These are phyloP conservation scores for Firmiana major DNA, from an alignment of 345 rosid genomes.

Conservation along the genomic window DNA sequence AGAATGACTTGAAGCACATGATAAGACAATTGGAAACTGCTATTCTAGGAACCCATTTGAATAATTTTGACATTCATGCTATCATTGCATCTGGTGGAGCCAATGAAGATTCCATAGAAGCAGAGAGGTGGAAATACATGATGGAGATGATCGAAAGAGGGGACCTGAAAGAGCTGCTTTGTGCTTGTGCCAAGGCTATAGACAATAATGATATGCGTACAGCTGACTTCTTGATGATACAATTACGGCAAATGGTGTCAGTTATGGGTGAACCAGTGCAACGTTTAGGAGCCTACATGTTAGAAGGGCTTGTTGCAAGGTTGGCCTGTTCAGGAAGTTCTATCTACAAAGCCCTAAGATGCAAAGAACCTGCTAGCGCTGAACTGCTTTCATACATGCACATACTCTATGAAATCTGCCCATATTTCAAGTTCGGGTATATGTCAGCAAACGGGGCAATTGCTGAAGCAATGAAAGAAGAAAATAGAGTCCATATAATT, in stretches of 20 bases:
- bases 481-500: constrained; percentile 67
- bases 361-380: constrained; percentile 78
- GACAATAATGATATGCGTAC: constrained; percentile 46
- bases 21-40: constrained; percentile 69
- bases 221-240: constrained; percentile 59
- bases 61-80: constrained; percentile 23
- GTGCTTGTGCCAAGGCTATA: constrained; percentile 73
- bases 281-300: constrained; percentile 84
- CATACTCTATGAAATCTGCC: constrained; percentile 79
- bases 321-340: constrained; percentile 78
- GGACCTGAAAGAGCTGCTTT: constrained; percentile 69
- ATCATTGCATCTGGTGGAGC: constrained; percentile 15
- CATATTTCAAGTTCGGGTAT: constrained; percentile 92
- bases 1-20: constrained; percentile 48
- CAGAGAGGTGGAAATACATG: constrained; percentile 36
- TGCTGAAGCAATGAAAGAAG: constrained; percentile 85
- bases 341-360: constrained; percentile 74
- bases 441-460: constrained; percentile 96
- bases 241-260: constrained; percentile 71
- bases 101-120: constrained; percentile 28
- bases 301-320: constrained; percentile 86
- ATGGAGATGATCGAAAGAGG: constrained; percentile 60
- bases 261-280: constrained; percentile 90
- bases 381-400: constrained; percentile 91
- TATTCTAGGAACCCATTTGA: constrained; percentile 65